phyloP scores from a whole-genome alignment of 1,284 basidiomycete species.

The Microbotryomycetes sp. region DNA sequence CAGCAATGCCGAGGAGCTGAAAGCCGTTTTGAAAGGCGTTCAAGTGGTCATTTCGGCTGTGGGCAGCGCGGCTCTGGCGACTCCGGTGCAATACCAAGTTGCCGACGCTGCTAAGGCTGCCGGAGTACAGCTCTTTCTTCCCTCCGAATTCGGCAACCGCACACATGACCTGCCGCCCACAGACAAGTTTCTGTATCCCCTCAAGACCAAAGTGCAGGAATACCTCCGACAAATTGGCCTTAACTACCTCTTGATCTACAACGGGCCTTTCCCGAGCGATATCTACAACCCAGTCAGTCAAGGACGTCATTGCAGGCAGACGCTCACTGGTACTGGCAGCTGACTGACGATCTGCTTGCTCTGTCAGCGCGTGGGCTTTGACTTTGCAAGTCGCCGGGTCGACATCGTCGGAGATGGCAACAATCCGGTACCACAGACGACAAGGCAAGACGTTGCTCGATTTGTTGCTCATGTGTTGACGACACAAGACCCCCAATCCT shows the following conservation, averaged over 20 bases:
- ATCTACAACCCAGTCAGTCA: slow-evolving; percentile 4
- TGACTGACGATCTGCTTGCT: background rate
- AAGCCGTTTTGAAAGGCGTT: slow-evolving; percentile 27
- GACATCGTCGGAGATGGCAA: slow-evolving; percentile 1
- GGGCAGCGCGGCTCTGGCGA: slow-evolving; percentile 10
- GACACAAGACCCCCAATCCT: slow-evolving; percentile 40
- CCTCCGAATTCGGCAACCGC: slow-evolving; percentile 33
- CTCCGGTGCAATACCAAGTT: slow-evolving; percentile 29
- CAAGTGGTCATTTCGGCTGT: slow-evolving; percentile 34
- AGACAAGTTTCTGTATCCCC: background rate
- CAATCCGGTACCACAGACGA: slow-evolving; percentile 39
- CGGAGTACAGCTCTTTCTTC: slow-evolving; percentile 40
- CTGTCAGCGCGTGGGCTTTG: too few relatives aligned
- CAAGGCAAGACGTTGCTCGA: slow-evolving; percentile 42
- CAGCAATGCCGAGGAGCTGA: slow-evolving; percentile 23
- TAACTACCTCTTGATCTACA: slow-evolving; percentile 17
- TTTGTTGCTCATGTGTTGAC: slow-evolving; percentile 45
- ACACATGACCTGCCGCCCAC: slow-evolving; percentile 15
- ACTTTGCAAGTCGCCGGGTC: background rate
- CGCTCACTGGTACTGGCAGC: background rate
- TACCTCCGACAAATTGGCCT: slow-evolving; percentile 14
- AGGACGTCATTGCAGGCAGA: slow-evolving; percentile 2
- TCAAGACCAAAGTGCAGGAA: slow-evolving; percentile 8
- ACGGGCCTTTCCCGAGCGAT: slow-evolving; percentile 16
- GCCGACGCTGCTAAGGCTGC: slow-evolving; percentile 38